Evolutionary conservation across 768 basidiomycete species (phyloP), one percentile per base, ranked within the genome.

Genomic region (Macrolepiota fuliginosa): DNA sequence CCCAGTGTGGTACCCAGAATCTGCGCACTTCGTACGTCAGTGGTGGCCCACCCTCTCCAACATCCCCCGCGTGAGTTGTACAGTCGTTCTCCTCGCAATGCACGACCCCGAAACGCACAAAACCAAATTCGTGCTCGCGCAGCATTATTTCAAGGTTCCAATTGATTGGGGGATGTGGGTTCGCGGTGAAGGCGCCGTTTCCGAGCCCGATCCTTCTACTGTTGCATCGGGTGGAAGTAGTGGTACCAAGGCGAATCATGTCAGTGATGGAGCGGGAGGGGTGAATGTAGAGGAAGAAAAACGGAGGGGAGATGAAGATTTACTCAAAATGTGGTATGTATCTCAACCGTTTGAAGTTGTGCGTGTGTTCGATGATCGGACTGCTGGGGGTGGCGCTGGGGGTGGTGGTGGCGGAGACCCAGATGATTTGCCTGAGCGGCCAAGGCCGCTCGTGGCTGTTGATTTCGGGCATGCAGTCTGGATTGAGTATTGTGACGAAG

Each of bases 391-490:
- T 32, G 29, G 29, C n/a, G n/a, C n/a, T n/a, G n/a, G n/a, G n/a
- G n/a, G n/a, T 3, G 29, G 29, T 32, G 81, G 80, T 9, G 75
- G 77, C 15, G 78, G 74, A 1, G 71, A 67, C 0, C 66, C 63
- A 2, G 63, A 32, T 32, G 29, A 32, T 32, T 32, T 68, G 58
- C 40, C 39, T 27, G 85, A 84, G 32, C 77, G 85, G 3, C 85
- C 86, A 19, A 78, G 89, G 2, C 89, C 89, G 24, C 78, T 91
- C 13, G 84, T 91, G n/a, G 89, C 89, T 0, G 88, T 94, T 6
- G 86, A 95, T 69, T 96, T 95, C 74, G 91, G 91, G 45, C 92
- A 94, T 67, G 90, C 93, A 17, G 88, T 92, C 37, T 90, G 92
- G 84, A 84, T 95, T 51, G 89, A 91, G 67, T 84, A 86, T 66